phyloP scores from a whole-genome alignment of 129 eudicot genomes.

The Lonicera japonica region DNA sequence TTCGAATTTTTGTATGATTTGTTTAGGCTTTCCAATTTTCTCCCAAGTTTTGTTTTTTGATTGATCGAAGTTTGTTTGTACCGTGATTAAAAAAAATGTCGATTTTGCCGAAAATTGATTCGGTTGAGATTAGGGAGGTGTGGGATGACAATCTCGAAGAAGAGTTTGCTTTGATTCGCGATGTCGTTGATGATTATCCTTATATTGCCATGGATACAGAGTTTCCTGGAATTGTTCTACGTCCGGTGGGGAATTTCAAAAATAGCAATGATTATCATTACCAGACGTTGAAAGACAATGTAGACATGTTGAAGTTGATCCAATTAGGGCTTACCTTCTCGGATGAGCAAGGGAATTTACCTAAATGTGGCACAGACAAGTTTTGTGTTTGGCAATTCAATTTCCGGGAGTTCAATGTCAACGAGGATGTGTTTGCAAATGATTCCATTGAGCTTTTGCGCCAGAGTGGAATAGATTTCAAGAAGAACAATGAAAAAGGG shows the following conservation, averaged over 20 bases:
- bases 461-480: conserved; percentile 39
- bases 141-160: conserved; percentile 21
- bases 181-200: conserved; percentile 8
- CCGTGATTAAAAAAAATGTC: conserved; percentile 11
- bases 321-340: conserved; percentile 19
- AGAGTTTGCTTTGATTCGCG: conserved; percentile 15
- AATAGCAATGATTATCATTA: conserved; percentile 15
- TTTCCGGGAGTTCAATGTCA: conserved; percentile 18
- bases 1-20: too few species aligned
- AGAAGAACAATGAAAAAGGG: conserved; percentile 31
- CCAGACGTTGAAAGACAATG: conserved; percentile 19
- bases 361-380: conserved; percentile 3
- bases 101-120: conserved; percentile 17
- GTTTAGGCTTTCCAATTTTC: not conserved
- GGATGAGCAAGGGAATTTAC: conserved; percentile 16
- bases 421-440: conserved; percentile 14
- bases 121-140: conserved; percentile 17
- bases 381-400: conserved; percentile 21
- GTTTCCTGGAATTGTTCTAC: conserved; percentile 14
- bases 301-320: conserved; percentile 18
- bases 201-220: conserved; percentile 23
- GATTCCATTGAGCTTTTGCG: conserved; percentile 21
- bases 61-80: not conserved
- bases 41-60: too few species aligned
- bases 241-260: conserved; percentile 15